Percentiles rank a stretch among this genome's conserved stretches.
phyloP scores from a whole-genome alignment of 176 grass and related monocot species.

The Triticum urartu region DNA sequence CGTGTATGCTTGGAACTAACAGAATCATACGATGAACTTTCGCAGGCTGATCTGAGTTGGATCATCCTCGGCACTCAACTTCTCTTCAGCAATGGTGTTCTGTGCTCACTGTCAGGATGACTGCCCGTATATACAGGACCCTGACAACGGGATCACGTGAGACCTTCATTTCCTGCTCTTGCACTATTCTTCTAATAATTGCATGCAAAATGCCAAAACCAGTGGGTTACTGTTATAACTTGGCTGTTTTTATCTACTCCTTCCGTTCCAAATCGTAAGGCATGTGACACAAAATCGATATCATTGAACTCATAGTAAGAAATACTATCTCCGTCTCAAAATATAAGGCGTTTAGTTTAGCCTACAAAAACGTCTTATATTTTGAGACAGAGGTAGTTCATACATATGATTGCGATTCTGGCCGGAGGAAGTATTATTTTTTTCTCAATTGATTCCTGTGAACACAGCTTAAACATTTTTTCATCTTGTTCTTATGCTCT shows the following conservation, averaged over 20 bases:
- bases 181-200: conserved; percentile 3
- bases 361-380: too few species aligned
- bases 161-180: conserved; percentile 15
- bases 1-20: neutral
- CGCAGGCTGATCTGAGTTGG: conserved; percentile 16
- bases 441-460: neutral
- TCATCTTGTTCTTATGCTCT: neutral
- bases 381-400: too few species aligned
- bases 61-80: neutral
- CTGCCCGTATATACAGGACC: conserved; percentile 38
- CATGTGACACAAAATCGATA: neutral
- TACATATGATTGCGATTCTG: neutral
- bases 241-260: neutral
- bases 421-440: neutral
- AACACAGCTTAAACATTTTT: conserved; percentile 4
- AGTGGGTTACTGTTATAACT: neutral
- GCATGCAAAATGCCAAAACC: neutral
- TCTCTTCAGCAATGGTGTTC: conserved; percentile 49
- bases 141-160: conserved; percentile 63
- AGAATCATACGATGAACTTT: neutral
- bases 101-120: conserved; percentile 62
- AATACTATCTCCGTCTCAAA: too few species aligned
- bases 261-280: neutral
- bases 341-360: too few species aligned
- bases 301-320: neutral